A percentile compares a stretch with the other conserved stretches of the same genome.
Evolutionary conservation across 768 basidiomycete genomes (phyloP).

Genomic region (Macrolepiota fuliginosa): DNA sequence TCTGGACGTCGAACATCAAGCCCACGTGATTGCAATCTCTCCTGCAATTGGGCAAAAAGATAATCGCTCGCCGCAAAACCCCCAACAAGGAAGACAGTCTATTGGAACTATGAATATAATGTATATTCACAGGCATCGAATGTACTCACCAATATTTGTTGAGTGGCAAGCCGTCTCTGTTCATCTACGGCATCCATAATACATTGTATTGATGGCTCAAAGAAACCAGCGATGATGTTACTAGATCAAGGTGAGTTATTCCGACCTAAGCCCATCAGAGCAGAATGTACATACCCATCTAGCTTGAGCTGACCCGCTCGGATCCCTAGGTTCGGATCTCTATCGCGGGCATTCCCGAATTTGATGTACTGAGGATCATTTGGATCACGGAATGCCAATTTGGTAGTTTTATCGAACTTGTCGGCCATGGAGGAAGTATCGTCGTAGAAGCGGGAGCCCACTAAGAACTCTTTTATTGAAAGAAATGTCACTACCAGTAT

Average conservation of each 20-base stretch:
- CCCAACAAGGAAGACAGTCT: slow-evolving; percentile 45
- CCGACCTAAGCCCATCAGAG: background rate
- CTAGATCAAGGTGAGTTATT: slow-evolving; percentile 11
- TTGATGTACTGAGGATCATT: slow-evolving; percentile 43
- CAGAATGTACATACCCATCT: slow-evolving; percentile 22
- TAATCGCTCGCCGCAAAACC: slow-evolving; percentile 54
- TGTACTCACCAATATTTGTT: background rate
- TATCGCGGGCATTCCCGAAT: slow-evolving; percentile 43
- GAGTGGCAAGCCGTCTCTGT: slow-evolving; percentile 10
- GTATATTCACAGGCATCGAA: background rate
- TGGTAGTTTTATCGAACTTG: slow-evolving; percentile 48
- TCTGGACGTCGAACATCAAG: slow-evolving; percentile 43
- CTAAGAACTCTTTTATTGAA: slow-evolving; percentile 33
- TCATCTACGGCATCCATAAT: slow-evolving; percentile 20
- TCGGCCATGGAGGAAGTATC: slow-evolving; percentile 39
- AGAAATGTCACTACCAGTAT: background rate
- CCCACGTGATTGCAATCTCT: slow-evolving; percentile 28
- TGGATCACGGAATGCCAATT: slow-evolving; percentile 38
- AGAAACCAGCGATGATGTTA: slow-evolving; percentile 23
- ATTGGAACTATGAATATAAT: background rate
- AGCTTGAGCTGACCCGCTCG: slow-evolving; percentile 46
- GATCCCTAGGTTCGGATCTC: slow-evolving; percentile 36
- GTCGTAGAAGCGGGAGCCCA: slow-evolving; percentile 35
- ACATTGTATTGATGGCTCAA: slow-evolving; percentile 24
- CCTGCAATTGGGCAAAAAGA: slow-evolving; percentile 38